phyloP scores from a whole-genome alignment of 2,329 filamentous ascomycete species.

The Pseudogymnoascus sp. region DNA sequence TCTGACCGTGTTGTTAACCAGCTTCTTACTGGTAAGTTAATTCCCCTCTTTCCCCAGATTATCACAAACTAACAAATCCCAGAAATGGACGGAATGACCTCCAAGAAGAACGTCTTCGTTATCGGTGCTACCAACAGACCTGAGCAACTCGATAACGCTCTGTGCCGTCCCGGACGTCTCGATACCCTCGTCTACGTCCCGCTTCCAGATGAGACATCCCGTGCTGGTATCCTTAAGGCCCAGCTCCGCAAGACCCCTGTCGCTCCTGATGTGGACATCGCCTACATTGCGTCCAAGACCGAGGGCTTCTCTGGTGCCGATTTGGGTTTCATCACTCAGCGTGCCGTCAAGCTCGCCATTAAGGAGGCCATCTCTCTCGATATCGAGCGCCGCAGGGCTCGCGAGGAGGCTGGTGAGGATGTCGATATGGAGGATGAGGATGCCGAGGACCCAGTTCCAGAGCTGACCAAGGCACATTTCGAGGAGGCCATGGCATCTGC shows the following conservation, averaged over 20 bases:
- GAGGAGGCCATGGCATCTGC: constrained; percentile 98
- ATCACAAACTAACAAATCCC: constrained; percentile 37
- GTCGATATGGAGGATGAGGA: constrained; percentile 77
- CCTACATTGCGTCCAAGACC: constrained; percentile 92
- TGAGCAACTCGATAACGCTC: constrained; percentile 94
- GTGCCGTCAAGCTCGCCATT: constrained; percentile 98
- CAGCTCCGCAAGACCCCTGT: constrained; percentile 98
- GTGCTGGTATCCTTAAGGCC: constrained; percentile 83
- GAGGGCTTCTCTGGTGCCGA: constrained; percentile 99
- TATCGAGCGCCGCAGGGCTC: constrained; percentile 84
- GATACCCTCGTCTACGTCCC: constrained; percentile 98
- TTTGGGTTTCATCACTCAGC: constrained; percentile 97
- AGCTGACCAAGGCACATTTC: constrained; percentile 94
- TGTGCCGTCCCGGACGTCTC: constrained; percentile 97
- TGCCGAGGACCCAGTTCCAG: constrained; percentile 85
- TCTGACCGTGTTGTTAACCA: constrained; percentile 99
- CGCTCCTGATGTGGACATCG: constrained; percentile 75
- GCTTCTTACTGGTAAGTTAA: constrained; percentile 78
- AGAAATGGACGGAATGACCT: constrained; percentile 99
- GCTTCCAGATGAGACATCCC: constrained; percentile 84
- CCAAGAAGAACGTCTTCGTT: constrained; percentile 99
- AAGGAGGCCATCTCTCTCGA: constrained; percentile 89
- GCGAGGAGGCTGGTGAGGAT: constrained; percentile 76
- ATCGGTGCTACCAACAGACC: constrained; percentile 98
- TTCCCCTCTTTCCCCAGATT: neutral